A percentile compares a stretch with the other conserved stretches of the same genome.
Conservation (phyloP, 208 protist genomes). For the Crithidia fasciculata region DNA sequence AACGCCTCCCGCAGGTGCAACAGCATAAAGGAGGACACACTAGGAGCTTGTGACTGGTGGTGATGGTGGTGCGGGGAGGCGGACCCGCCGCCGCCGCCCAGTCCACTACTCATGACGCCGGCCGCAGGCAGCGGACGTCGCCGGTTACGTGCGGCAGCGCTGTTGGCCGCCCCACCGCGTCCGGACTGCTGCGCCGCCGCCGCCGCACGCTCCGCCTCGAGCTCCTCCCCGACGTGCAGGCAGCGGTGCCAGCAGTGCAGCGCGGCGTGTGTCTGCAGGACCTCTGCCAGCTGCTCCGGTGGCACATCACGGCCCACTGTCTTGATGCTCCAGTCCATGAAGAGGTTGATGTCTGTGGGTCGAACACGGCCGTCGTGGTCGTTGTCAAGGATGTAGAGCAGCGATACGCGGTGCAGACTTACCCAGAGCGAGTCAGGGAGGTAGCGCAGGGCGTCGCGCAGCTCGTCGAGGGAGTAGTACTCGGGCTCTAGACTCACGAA, state of each 20-base stretch:
- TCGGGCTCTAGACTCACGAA: constrained; percentile 40
- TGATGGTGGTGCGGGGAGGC: neutral
- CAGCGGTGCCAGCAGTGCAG: constrained; percentile 68
- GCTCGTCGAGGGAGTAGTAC: constrained; percentile 60
- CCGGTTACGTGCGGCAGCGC: neutral
- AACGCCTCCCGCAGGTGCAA: constrained; percentile 30
- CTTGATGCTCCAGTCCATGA: constrained; percentile 64
- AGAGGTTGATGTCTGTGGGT: constrained; percentile 49
- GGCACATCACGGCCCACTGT: constrained; percentile 37
- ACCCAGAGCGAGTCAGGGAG: constrained; percentile 64
- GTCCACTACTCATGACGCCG: neutral
- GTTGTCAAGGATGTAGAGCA: constrained; percentile 73
- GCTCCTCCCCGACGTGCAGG: constrained; percentile 36
- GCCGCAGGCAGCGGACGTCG: constrained; percentile 11
- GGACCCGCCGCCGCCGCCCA: neutral
- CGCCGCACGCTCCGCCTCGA: constrained; percentile 8
- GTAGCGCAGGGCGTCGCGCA: constrained; percentile 50
- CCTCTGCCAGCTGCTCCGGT: constrained; percentile 58
- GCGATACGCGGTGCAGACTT: constrained; percentile 53
- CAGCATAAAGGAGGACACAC: constrained; percentile 29
- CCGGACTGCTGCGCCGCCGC: constrained; percentile 13
- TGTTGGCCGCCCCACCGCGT: neutral
- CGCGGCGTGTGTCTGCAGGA: constrained; percentile 52
- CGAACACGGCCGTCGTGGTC: constrained; percentile 68
- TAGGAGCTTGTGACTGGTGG: neutral